Base-by-base conservation (phyloP, 1,139 yeast genomes). In the Taiozyma onychis region DNA sequence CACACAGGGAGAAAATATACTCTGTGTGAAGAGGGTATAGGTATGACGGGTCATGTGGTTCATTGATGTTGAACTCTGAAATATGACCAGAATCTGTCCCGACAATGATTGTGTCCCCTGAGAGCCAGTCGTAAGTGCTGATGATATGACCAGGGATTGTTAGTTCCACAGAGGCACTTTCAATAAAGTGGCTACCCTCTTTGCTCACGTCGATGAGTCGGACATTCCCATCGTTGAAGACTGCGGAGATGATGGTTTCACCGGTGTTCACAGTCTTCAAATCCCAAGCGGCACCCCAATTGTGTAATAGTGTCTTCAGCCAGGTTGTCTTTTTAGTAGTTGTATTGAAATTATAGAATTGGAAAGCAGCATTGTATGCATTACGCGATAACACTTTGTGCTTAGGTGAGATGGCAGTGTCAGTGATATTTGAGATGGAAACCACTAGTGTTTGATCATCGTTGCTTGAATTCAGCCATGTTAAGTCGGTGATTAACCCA, bases 1-100 rank as follows among this genome's bases (percentile, higher is more conserved):
- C 67, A 3, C 73, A 57, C 1, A 85, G 57, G 1, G 78, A 66
- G 9, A 74, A 64, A 8, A 86, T 72, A 27, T 80, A 74, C 2
- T 83, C 74, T 13, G 77, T 77, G 32, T 80, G 77, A 1, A 82
- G 60, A 16, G 76, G 75, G 27, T 63, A 58, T 34, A 71, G 61
- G 44, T 68, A 83, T 0, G 84, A 77, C 0, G 90, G 90, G 8
- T 48, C 51, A 4, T 54, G 57, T 0, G 58, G 46, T 4, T 67
- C 64, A 1, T 60, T 49, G 1, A 85, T 62, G 30, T 77, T 72
- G 58, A 78, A 84, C 60, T 87, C 95, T 0, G 83, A 84, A 8
- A 89, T 66, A 39, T 72, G 72, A 0, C 97, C 97, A 51, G 80
- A 78, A 1, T 74, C 67, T 8, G 83, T 75, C 0, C 96, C 96